Evolutionary conservation across 257 asterid genomes (phyloP).

Genomic region (Voacanga thouarsii): DNA sequence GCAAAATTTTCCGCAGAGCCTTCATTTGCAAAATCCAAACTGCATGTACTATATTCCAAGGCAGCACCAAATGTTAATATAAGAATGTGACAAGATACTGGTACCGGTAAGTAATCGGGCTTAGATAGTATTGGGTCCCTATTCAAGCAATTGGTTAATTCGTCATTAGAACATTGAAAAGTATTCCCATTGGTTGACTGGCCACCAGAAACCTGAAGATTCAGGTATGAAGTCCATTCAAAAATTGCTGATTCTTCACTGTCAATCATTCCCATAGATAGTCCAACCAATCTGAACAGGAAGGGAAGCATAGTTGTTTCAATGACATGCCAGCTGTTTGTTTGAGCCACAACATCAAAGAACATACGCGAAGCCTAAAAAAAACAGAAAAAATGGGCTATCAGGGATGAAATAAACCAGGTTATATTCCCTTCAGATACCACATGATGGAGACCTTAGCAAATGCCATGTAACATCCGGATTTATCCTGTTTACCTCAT

Average conservation of each 20-base stretch:
- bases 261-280: constrained; percentile 59
- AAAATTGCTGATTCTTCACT: constrained; percentile 48
- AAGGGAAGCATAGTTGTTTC: constrained; percentile 67
- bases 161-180: constrained; percentile 29
- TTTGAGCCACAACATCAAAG: constrained; percentile 55
- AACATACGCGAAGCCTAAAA: constrained; percentile 62
- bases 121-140: constrained; percentile 32
- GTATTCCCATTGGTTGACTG: constrained; percentile 23
- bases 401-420: constrained; percentile 8
- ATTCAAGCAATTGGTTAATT: constrained; percentile 22
- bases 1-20: constrained; percentile 38
- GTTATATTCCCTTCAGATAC: constrained; percentile 9
- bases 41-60: constrained; percentile 31
- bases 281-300: constrained; percentile 65
- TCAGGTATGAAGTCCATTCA: constrained; percentile 45
- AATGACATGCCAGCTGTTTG: constrained; percentile 69
- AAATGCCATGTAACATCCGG: neutral
- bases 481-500: constrained; percentile 48
- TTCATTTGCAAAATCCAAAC: constrained; percentile 30
- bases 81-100: constrained; percentile 61
- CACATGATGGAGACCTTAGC: constrained; percentile 5
- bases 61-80: constrained; percentile 55
- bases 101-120: constrained; percentile 48
- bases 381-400: constrained; percentile 6
- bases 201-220: constrained; percentile 28